These are phyloP conservation scores for Cucumis variabilis DNA, from an alignment of 331 rosid species.

Conservation along the genomic window DNA sequence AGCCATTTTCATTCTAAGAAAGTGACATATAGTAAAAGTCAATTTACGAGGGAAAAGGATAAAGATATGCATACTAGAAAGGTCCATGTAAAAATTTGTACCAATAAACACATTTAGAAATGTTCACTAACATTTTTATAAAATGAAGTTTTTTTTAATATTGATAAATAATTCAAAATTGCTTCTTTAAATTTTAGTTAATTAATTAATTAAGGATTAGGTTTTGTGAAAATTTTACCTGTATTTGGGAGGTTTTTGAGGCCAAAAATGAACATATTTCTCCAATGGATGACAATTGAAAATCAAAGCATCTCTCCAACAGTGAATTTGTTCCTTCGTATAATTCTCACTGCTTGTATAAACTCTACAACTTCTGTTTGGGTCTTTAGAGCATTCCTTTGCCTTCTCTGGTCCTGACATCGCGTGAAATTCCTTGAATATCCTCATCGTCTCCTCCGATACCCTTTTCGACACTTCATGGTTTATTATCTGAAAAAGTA, in stretches of 20 bases:
- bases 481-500: slow-evolving; percentile 50
- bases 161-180: neutral
- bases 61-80: too few relatives aligned
- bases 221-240: slow-evolving; percentile 38
- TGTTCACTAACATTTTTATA: too few relatives aligned
- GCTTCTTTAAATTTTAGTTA: too few relatives aligned
- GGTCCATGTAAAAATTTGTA: too few relatives aligned
- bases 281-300: slow-evolving; percentile 67
- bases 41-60: too few relatives aligned
- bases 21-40: neutral
- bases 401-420: slow-evolving; percentile 49
- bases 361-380: slow-evolving; percentile 54
- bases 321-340: slow-evolving; percentile 42
- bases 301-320: slow-evolving; percentile 73
- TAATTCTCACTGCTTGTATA: slow-evolving; percentile 71
- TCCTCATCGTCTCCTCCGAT: slow-evolving; percentile 44
- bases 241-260: slow-evolving; percentile 62
- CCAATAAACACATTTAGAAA: too few relatives aligned
- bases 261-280: slow-evolving; percentile 61
- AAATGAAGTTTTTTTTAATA: too few relatives aligned
- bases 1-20: neutral
- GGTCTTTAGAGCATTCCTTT: slow-evolving; percentile 48
- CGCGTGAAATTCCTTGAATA: slow-evolving; percentile 54
- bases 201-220: neutral
- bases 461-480: slow-evolving; percentile 54